phyloP scores from a whole-genome alignment of 2,329 filamentous ascomycete genomes.

The Macrophomina phaseolina region DNA sequence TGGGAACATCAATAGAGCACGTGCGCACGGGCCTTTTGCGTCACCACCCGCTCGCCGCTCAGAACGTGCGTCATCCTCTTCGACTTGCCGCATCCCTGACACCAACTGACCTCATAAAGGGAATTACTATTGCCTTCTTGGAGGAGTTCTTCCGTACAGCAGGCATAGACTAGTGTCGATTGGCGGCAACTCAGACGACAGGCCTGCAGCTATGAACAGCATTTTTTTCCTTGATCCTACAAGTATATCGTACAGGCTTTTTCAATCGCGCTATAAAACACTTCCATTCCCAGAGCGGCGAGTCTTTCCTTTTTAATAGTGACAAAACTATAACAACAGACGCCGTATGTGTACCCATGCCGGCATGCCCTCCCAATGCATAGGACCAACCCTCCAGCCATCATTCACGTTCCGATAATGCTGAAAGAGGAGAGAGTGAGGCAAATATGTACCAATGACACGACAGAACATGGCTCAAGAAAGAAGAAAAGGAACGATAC shows the following conservation, averaged over 20 bases:
- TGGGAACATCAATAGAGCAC: background rate
- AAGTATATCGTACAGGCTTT: slow-evolving; percentile 19
- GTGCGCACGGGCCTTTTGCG: slow-evolving; percentile 18
- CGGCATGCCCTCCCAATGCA: slow-evolving; percentile 25
- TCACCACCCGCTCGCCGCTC: slow-evolving; percentile 1
- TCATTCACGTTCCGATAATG: slow-evolving; percentile 6
- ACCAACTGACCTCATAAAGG: background rate
- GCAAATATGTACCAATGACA: slow-evolving; percentile 18
- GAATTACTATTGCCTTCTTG: no score
- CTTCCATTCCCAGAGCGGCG: slow-evolving; percentile 20
- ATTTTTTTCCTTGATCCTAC: slow-evolving; percentile 7
- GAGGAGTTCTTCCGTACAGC: no score
- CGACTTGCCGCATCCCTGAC: background rate
- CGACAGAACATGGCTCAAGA: background rate
- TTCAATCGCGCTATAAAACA: background rate
- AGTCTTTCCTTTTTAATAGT: slow-evolving; percentile 22
- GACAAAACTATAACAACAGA: slow-evolving; percentile 10
- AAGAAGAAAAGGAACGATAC: slow-evolving; percentile 2
- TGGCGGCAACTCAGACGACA: background rate
- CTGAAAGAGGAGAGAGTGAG: slow-evolving; percentile 17
- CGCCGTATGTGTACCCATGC: slow-evolving; percentile 25
- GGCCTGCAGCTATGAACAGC: background rate
- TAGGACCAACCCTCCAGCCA: slow-evolving; percentile 8
- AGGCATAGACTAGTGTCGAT: no score
- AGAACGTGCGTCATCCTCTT: background rate